Evolutionary conservation across 202 grass and related monocot genomes (phyloP), one percentile per base, ranked within the genome.

Genomic region (Eragrostis tef): DNA sequence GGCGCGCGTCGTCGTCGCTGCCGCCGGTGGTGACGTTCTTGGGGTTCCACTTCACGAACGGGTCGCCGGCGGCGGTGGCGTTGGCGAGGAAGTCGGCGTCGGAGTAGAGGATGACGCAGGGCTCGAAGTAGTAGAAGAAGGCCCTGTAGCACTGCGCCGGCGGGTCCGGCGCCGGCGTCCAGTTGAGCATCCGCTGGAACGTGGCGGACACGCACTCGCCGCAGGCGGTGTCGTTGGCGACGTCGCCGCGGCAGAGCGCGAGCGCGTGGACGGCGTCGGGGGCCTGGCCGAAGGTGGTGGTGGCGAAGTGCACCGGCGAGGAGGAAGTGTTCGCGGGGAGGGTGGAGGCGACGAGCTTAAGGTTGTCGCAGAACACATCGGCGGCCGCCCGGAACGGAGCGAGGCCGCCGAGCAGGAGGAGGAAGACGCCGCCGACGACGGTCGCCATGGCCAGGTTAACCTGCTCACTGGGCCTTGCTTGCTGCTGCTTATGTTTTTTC

Each of bases 291-390:
- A 57, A 19, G 60, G 41, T 25, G 39, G 77, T 1, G 25, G 77
- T 79, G 60, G 70, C 70, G 60, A 80, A 86, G 69, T 67, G 76
- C 2, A 73, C 1, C 2, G 58, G 69, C 1, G 84, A 86, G 0
- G 77, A 42, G 60, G 84, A 74, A 3, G 69, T 45, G 49, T 49
- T 86, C 69, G 26, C 66, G 0, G 84, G 49, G 48, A 86, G 60
- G 6, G 25, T 39, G 41, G 16, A 12, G 34, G 71, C 49, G 16
- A 60, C 43, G 5, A 19, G 50, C 17, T 51, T 75, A 17, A 86
- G 15, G 62, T 86, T 86, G 62, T 86, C 77, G 77, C 84, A 86
- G 77, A 71, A 81, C n/a, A 67, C 60, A 3, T 74, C 84, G 62
- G 50, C 77, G 15, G 50, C 50, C 1, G 64, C 77, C 50, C 16